A percentile compares a stretch with the other conserved stretches of the same genome.
phyloP scores from a whole-genome alignment of 2,329 filamentous ascomycete genomes.

The Harringtonia lauricola region DNA sequence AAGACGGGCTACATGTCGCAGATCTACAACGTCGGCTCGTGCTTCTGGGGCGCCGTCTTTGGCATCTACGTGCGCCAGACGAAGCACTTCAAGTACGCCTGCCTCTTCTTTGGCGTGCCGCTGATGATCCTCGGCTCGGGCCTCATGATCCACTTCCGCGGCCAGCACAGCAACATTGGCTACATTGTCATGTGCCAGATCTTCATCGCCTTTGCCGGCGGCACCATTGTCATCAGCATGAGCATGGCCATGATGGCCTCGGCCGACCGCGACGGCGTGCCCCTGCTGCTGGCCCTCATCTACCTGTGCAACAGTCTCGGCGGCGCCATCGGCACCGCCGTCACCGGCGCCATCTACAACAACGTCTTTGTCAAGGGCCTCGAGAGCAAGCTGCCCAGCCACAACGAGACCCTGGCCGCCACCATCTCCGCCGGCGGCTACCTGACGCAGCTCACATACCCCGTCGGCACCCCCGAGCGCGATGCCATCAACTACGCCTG shows the following conservation, averaged over 20 bases:
- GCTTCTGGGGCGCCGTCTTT: slow-evolving; percentile 32
- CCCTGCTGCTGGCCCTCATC: slow-evolving; percentile 45
- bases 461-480: slow-evolving; percentile 34
- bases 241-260: slow-evolving; percentile 51
- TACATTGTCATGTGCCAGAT: slow-evolving; percentile 50
- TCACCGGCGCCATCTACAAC: slow-evolving; percentile 52
- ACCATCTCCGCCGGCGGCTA: slow-evolving; percentile 36
- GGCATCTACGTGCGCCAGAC: slow-evolving; percentile 36
- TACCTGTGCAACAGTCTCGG: slow-evolving; percentile 47
- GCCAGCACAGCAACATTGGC: slow-evolving; percentile 34
- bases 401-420: slow-evolving; percentile 34
- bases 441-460: slow-evolving; percentile 37
- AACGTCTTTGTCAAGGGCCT: slow-evolving; percentile 42
- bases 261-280: slow-evolving; percentile 43
- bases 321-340: slow-evolving; percentile 45
- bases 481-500: slow-evolving; percentile 48
- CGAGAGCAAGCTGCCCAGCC: slow-evolving; percentile 29
- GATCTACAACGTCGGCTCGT: slow-evolving; percentile 17
- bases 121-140: slow-evolving; percentile 41
- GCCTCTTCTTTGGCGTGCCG: slow-evolving; percentile 33
- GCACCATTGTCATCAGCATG: slow-evolving; percentile 44
- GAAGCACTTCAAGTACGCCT: slow-evolving; percentile 34
- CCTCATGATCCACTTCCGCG: slow-evolving; percentile 46
- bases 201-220: slow-evolving; percentile 40
- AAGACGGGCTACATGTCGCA: slow-evolving; percentile 14